phyloP scores from a whole-genome alignment of 108 stramenopile genomes.

The Asterionellopsis glacialis region DNA sequence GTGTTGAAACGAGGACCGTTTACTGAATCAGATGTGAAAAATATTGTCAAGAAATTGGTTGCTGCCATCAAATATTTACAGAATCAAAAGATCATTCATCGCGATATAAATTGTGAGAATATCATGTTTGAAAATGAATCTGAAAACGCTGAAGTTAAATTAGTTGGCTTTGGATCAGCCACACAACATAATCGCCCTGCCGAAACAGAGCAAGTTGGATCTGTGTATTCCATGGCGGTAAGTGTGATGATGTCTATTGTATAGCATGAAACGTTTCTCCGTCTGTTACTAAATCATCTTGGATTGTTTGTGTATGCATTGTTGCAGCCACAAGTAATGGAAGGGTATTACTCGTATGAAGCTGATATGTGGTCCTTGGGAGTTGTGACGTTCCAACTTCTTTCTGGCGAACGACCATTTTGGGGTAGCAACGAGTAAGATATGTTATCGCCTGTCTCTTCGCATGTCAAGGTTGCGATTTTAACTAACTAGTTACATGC shows the following conservation, averaged over 20 bases:
- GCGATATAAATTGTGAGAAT: conserved; percentile 22
- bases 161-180: conserved; percentile 85
- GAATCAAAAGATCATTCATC: background rate
- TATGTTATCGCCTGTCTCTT: background rate
- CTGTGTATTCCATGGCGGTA: background rate
- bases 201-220: conserved; percentile 4
- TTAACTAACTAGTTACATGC: no score
- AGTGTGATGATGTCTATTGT: background rate
- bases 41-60: background rate
- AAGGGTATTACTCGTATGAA: conserved; percentile 44
- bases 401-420: conserved; percentile 10
- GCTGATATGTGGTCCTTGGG: conserved; percentile 42
- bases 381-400: conserved; percentile 12
- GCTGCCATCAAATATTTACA: background rate
- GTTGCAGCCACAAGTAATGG: conserved; percentile 39
- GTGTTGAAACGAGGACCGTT: conserved; percentile 50
- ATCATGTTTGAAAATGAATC: conserved; percentile 31
- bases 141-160: conserved; percentile 38
- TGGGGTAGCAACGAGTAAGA: conserved; percentile 2
- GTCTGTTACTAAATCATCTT: conserved; percentile 19
- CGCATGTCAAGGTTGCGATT: no score
- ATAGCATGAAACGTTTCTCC: background rate
- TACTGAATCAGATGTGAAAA: background rate
- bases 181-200: conserved; percentile 14
- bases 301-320: no score